Conservation (phyloP, 805 yeast genomes). For the Metschnikowia picachoensis region DNA sequence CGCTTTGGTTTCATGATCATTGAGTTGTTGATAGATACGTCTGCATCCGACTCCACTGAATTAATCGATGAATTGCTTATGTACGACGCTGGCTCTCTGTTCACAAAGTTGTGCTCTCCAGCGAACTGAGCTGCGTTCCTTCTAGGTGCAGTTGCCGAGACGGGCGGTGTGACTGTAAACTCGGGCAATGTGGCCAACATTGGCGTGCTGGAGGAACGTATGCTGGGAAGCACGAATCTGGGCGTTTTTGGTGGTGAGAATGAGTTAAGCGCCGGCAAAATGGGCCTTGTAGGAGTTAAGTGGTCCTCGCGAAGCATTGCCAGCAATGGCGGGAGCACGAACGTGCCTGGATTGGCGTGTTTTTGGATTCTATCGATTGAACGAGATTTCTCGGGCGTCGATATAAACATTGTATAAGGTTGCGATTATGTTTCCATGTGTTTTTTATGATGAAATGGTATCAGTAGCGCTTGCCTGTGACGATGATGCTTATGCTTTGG, state of each 20-base stretch:
- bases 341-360: slow-evolving; percentile 10
- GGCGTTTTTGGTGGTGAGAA: slow-evolving; percentile 22
- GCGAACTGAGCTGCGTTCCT: neutral
- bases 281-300: slow-evolving; percentile 16
- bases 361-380: slow-evolving; percentile 15
- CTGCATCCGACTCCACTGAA: slow-evolving; percentile 14
- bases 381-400: slow-evolving; percentile 27
- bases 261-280: slow-evolving; percentile 27
- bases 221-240: slow-evolving; percentile 7
- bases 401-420: neutral
- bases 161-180: neutral
- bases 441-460: too few relatives aligned
- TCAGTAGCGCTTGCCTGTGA: too few relatives aligned
- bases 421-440: too few relatives aligned
- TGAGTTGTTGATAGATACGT: slow-evolving; percentile 8
- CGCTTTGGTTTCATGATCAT: slow-evolving; percentile 26
- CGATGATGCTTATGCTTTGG: too few relatives aligned
- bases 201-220: slow-evolving; percentile 7
- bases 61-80: neutral
- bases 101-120: neutral
- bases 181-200: slow-evolving; percentile 3
- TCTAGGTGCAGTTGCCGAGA: neutral
- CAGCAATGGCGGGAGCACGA: slow-evolving; percentile 39
- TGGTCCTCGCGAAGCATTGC: slow-evolving; percentile 23
- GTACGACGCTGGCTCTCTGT: neutral